Evolutionary conservation across 2,329 filamentous ascomycete genomes (phyloP).

Genomic region (Scedosporium boydii): DNA sequence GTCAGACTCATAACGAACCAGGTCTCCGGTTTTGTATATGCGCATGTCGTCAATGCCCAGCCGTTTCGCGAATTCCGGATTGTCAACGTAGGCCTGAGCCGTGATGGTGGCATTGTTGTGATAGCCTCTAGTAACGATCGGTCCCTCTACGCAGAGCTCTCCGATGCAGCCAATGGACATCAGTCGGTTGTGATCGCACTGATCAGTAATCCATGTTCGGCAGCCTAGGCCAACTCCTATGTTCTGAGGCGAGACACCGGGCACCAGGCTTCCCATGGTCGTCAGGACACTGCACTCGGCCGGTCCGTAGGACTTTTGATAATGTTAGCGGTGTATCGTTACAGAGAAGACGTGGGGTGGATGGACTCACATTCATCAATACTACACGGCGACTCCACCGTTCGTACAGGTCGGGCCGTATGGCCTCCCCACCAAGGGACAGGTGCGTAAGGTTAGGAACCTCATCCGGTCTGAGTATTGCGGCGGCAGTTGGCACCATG

Average conservation of each 20-base stretch:
- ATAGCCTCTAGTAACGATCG: slow-evolving; percentile 39
- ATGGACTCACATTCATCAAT: no score
- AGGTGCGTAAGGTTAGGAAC: slow-evolving; percentile 7
- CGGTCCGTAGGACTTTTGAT: slow-evolving; percentile 29
- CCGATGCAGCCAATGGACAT: slow-evolving; percentile 10
- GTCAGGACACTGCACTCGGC: slow-evolving; percentile 45
- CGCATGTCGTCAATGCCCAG: slow-evolving; percentile 5
- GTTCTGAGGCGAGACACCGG: slow-evolving; percentile 8
- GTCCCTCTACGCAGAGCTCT: slow-evolving; percentile 25
- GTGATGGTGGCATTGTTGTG: slow-evolving; percentile 27
- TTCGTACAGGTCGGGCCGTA: background rate
- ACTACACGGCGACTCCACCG: no score
- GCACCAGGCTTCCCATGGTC: slow-evolving; percentile 34
- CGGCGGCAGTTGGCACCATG: slow-evolving; percentile 6
- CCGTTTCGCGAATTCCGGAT: no score
- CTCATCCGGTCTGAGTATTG: slow-evolving; percentile 6
- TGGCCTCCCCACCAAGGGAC: slow-evolving; percentile 1
- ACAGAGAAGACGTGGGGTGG: no score
- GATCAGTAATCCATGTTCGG: slow-evolving; percentile 7
- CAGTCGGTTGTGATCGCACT: slow-evolving; percentile 6
- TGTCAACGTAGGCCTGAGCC: slow-evolving; percentile 6
- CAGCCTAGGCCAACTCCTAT: slow-evolving; percentile 5
- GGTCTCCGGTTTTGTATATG: slow-evolving; percentile 35
- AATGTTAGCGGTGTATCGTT: no score
- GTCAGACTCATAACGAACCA: slow-evolving; percentile 28